Evolutionary conservation across 352 stramenopile species (phyloP).

Genomic region (Globisporangium polare): DNA sequence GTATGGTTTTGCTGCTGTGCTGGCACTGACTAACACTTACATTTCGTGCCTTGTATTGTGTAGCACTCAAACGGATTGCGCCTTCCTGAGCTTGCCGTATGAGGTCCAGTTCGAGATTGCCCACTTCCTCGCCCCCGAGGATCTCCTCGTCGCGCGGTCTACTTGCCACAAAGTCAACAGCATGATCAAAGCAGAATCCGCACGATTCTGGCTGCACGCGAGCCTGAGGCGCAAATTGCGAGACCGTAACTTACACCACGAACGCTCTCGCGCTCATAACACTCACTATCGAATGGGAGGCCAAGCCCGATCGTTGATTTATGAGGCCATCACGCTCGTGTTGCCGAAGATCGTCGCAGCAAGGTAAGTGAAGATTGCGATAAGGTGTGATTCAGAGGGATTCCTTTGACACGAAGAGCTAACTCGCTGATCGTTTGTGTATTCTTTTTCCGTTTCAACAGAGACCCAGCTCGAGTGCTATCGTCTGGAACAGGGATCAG

Average conservation of each 20-base stretch:
- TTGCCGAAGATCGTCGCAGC: conserved; percentile 71
- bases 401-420: neutral
- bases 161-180: conserved; percentile 83
- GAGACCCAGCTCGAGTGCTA: conserved; percentile 64
- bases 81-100: conserved; percentile 70
- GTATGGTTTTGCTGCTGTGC: neutral
- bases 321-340: conserved; percentile 73
- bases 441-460: conserved; percentile 19
- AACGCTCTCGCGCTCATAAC: conserved; percentile 45
- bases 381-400: neutral
- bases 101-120: conserved; percentile 81
- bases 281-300: conserved; percentile 42
- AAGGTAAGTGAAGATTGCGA: conserved; percentile 16
- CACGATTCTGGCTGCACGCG: conserved; percentile 80
- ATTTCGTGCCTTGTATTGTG: conserved; percentile 3
- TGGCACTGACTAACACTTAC: neutral
- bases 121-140: conserved; percentile 68
- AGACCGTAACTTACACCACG: conserved; percentile 38
- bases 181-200: conserved; percentile 78
- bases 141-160: conserved; percentile 64
- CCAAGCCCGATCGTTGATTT: conserved; percentile 66
- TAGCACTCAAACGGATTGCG: conserved; percentile 59
- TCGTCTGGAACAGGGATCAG: conserved; percentile 63
- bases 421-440: neutral
- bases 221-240: conserved; percentile 69